These are phyloP conservation scores for Oemleria cerasiformis DNA, from an alignment of 306 rosid species.

Conservation along the genomic window DNA sequence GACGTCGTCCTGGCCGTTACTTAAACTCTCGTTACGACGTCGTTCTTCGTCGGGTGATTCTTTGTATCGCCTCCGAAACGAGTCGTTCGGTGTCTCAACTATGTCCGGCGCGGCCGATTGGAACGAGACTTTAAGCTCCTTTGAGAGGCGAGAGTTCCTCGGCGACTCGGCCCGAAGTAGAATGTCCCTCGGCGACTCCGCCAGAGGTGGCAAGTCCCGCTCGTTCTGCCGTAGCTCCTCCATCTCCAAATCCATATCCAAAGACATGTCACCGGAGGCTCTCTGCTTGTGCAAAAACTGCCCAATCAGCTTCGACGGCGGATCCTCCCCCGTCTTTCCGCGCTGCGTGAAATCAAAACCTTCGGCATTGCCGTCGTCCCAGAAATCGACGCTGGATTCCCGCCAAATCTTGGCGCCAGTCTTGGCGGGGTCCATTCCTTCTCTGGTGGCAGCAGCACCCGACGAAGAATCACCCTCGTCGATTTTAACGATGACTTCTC, in stretches of 20 bases:
- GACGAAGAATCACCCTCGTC: slow-evolving; percentile 34
- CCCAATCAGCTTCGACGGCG: slow-evolving; percentile 74
- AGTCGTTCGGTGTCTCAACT: slow-evolving; percentile 27
- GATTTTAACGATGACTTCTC: slow-evolving; percentile 59
- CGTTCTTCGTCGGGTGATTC: slow-evolving; percentile 28
- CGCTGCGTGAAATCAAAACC: slow-evolving; percentile 45
- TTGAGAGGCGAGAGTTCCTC: slow-evolving; percentile 25
- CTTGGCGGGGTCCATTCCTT: neutral
- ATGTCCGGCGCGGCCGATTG: slow-evolving; percentile 34
- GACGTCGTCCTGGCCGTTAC: slow-evolving; percentile 40
- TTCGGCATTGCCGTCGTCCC: slow-evolving; percentile 26
- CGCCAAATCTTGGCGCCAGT: slow-evolving; percentile 38
- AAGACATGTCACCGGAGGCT: slow-evolving; percentile 62
- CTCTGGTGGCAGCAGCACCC: neutral
- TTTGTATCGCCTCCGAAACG: slow-evolving; percentile 44
- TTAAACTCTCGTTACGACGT: slow-evolving; percentile 9
- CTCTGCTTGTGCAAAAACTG: slow-evolving; percentile 66
- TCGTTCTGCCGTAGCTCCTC: slow-evolving; percentile 53
- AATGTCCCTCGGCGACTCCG: slow-evolving; percentile 50
- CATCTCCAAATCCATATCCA: slow-evolving; percentile 98
- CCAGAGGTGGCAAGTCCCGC: slow-evolving; percentile 39
- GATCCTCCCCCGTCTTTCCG: slow-evolving; percentile 38
- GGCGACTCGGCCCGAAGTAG: slow-evolving; percentile 60
- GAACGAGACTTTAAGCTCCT: slow-evolving; percentile 62
- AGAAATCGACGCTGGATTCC: slow-evolving; percentile 56